Base-by-base conservation (phyloP, 768 basidiomycete genomes). In the Amanita jacksonii region DNA sequence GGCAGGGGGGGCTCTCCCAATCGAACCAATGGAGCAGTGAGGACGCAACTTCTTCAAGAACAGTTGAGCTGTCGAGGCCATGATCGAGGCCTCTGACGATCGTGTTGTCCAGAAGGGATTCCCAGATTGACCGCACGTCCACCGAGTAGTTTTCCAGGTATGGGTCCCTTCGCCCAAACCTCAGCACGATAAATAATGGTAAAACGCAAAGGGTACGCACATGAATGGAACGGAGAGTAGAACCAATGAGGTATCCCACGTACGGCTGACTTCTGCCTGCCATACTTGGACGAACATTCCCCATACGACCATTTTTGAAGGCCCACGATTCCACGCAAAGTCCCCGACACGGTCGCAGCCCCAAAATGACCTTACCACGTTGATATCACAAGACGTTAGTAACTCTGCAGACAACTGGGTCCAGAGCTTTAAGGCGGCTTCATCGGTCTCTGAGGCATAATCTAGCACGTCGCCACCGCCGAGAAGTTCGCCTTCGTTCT, bases 211-310 rank as follows among this genome's bases (percentile, higher is more conserved):
- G 38, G 41, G 42, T 16, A 69, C 73, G 57, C 55, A 78, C 79
- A 65, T 61, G 51, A 86, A 88, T 5, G 85, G 85, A 40, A 76
- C 65, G 22, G 69, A 69, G 20, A 82, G 64, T 18, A 85, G 64
- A 16, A 72, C 55, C 12, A 72, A 59, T 15, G 70, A 70, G 10
- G 71, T 69, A 47, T 80, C 76, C 77, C 77, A 85, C 15, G 57
- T 61, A 1, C 65, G 66, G 12, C 66, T 64, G 2, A 51, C 51
- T 38, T 69, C 65, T 10, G 64, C 62, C 41, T 57, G 62, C 83
- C 85, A 88, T 15, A 64, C 65, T 44, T 74, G 66, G 16, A 70
- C 62, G 51, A 78, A 79, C 18, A 60, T 60, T 22, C 64, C 59
- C 85, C 85, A 89, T 5, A 82, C 69, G 0, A 19, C 64, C 63